phyloP scores from a whole-genome alignment of 352 stramenopile genomes.

The Elongisporangium prolatum region DNA sequence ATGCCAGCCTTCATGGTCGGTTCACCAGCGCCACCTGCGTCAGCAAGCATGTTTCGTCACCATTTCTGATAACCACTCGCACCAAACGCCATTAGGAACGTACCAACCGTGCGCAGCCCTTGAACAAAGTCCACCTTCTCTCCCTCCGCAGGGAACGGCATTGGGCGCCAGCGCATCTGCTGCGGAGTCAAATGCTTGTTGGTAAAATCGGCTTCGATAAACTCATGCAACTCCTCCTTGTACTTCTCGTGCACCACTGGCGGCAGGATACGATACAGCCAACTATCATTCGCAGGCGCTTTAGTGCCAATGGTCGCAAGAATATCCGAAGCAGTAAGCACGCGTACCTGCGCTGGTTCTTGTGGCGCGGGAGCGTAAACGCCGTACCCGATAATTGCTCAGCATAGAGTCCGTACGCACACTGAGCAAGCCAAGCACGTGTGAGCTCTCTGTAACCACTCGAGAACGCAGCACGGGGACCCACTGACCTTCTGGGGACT shows the following conservation, averaged over 20 bases:
- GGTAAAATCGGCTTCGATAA: conserved; percentile 66
- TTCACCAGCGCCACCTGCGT: conserved; percentile 75
- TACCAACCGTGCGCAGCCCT: conserved; percentile 80
- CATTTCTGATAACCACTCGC: background rate
- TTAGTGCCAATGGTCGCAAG: conserved; percentile 3
- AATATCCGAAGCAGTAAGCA: conserved; percentile 3
- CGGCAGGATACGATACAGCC: conserved; percentile 93
- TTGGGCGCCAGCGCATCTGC: conserved; percentile 91
- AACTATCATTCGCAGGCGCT: conserved; percentile 29
- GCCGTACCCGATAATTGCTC: conserved; percentile 96
- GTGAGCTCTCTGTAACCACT: background rate
- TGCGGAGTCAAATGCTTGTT: conserved; percentile 78
- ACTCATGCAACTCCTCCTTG: conserved; percentile 33
- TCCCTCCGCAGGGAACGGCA: conserved; percentile 52
- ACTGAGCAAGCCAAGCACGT: conserved; percentile 22
- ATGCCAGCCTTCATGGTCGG: conserved; percentile 89
- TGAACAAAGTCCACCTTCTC: conserved; percentile 85
- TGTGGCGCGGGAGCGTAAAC: conserved; percentile 92
- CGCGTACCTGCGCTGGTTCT: conserved; percentile 68
- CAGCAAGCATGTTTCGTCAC: background rate
- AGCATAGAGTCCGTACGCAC: conserved; percentile 89
- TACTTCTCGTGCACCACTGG: conserved; percentile 79
- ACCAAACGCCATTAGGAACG: background rate
- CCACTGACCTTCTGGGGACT: conserved; percentile 82
- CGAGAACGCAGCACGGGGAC: background rate